Evolutionary conservation across 2,329 filamentous ascomycete species (phyloP).

Genomic region (Fusarium sp.): DNA sequence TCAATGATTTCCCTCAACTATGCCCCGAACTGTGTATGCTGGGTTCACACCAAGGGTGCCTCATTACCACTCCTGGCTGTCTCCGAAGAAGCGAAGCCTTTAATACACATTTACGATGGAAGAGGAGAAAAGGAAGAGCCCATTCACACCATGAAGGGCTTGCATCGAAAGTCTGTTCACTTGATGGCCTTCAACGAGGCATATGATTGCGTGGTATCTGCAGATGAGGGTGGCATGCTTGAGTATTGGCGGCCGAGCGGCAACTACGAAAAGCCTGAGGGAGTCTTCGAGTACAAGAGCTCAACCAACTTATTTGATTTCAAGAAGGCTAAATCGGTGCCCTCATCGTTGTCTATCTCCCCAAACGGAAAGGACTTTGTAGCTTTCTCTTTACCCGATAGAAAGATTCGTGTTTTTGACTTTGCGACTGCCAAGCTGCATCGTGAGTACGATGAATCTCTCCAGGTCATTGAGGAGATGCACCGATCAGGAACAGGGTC

Average conservation of each 20-base stretch:
- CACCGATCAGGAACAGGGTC: constrained; percentile 91
- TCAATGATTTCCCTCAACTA: constrained; percentile 86
- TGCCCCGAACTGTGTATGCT: constrained; percentile 85
- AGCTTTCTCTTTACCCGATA: constrained; percentile 91
- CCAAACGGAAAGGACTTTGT: constrained; percentile 89
- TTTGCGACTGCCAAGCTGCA: constrained; percentile 91
- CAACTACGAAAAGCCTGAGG: constrained; percentile 90
- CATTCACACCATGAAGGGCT: constrained; percentile 80
- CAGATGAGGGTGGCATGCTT: constrained; percentile 91
- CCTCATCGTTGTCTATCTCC: constrained; percentile 86
- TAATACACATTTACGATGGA: constrained; percentile 90
- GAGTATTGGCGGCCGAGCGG: constrained; percentile 93
- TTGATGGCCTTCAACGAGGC: constrained; percentile 91
- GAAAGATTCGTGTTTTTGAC: constrained; percentile 93
- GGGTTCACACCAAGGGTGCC: constrained; percentile 91
- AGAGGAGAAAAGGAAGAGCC: constrained; percentile 84
- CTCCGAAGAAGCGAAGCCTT: constrained; percentile 79
- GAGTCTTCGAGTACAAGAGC: constrained; percentile 93
- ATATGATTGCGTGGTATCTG: constrained; percentile 92
- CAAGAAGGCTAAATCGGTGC: constrained; percentile 92
- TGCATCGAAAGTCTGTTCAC: constrained; percentile 87
- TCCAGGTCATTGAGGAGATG: constrained; percentile 92
- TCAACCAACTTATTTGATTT: constrained; percentile 96
- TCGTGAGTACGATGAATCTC: constrained; percentile 94
- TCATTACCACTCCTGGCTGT: constrained; percentile 89